These are phyloP conservation scores for Eucommia ulmoides DNA, from an alignment of 257 asterid species.

Conservation along the genomic window DNA sequence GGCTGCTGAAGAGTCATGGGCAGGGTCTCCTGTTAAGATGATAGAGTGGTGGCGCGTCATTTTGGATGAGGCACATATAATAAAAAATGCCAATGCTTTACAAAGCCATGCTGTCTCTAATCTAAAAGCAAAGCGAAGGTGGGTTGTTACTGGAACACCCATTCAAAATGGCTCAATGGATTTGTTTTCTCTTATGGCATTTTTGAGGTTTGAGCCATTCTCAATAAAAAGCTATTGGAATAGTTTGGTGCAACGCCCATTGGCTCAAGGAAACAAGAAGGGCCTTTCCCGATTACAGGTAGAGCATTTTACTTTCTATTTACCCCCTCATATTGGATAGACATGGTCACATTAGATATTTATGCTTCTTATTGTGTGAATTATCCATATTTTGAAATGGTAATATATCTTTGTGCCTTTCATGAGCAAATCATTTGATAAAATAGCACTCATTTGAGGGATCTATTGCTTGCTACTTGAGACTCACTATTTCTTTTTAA, in stretches of 20 bases:
- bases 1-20: slow-evolving; percentile 38
- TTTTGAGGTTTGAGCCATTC: slow-evolving; percentile 72
- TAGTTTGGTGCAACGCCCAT: slow-evolving; percentile 64
- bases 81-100: slow-evolving; percentile 53
- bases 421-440: too few species aligned
- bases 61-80: slow-evolving; percentile 79
- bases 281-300: slow-evolving; percentile 77
- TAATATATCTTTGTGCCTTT: too few species aligned
- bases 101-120: slow-evolving; percentile 62
- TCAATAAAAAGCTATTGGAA: slow-evolving; percentile 59
- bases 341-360: not conserved
- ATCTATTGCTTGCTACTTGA: too few species aligned
- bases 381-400: too few species aligned
- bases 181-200: slow-evolving; percentile 60
- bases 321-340: not conserved
- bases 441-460: too few species aligned
- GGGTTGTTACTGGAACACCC: slow-evolving; percentile 86
- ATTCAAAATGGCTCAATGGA: slow-evolving; percentile 60
- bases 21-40: slow-evolving; percentile 47
- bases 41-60: slow-evolving; percentile 80
- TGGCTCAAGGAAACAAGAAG: slow-evolving; percentile 55
- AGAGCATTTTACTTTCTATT: not conserved
- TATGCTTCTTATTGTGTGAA: not conserved
- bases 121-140: slow-evolving; percentile 56
- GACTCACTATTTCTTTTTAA: too few species aligned